Base-by-base conservation (phyloP, 2,329 filamentous ascomycete species). In the Penicillium decumbens region DNA sequence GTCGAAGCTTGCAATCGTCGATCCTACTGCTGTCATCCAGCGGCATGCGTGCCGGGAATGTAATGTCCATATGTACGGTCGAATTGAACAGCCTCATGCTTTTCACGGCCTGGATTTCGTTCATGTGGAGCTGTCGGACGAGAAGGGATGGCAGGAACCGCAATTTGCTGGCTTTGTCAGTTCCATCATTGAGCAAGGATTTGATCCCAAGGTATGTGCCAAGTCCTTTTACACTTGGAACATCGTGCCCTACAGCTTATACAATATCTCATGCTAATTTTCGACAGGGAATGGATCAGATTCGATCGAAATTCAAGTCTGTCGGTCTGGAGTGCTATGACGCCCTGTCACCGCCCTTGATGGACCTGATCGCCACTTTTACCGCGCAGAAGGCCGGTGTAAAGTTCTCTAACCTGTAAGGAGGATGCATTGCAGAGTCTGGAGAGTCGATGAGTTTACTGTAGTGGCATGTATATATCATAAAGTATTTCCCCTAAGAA, bases 31-130 rank as follows among this genome's bases (percentile, higher is more conserved):
- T 42, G 72, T 73, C 42, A 87, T 84, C 65, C 80, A 77, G 64
- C 80, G 82, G 24, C 61, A 83, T 58, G 82, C 81, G 12, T 85
- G 82, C 75, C 74, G 65, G 35, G 72, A 74, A n/a, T 85, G 82
- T 60, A 80, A 80, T 20, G 77, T 80, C 12, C 81, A 85, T 61
- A 51, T 87, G 60, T 87, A 75, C 61, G 83, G 84, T 20, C 79
- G 82, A 41, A 86, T 87, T 59, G 79, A 82, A 58, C 75, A 73
- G 53, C 79, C 83, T 1, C 84, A 87, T 61, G 70, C 83, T 0
- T 87, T 87, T 74, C 80, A 82, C 65, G 83, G 83, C 0, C 73
- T 87, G n/a, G 82, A 84, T 64, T 87, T 87, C 64, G 81, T 87
- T 9, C 83, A 87, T 66, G 74, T 73, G 1, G 83, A 87, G 69